Evolutionary conservation across 257 asterid species (phyloP), one percentile per base, ranked within the genome.

Genomic region (Penstemon eatonii): DNA sequence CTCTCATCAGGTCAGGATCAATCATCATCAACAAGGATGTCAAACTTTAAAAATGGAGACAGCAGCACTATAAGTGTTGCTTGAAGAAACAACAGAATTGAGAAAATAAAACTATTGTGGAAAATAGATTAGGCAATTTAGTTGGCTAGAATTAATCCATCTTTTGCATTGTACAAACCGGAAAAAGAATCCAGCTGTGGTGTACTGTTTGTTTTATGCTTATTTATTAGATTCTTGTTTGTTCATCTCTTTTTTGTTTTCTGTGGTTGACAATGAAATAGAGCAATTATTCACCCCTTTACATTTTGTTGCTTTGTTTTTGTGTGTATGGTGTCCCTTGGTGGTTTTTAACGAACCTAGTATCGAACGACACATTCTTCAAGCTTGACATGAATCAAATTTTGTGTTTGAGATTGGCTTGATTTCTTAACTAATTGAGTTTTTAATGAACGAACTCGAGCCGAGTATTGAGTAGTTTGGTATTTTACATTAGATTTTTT

Each of bases 1-100:
- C 79, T 92, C 45, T 84, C 94, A 15, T 79, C 80, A 2, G 88
- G 81, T 18, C 80, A 75, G 47, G 78, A 63, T 69, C 95, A 79
- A 70, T 55, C 90, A 56, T 70, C 84, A 10, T 62, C 66, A 15
- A 76, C 65, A 64, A 70, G 49, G 64, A 69, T 67, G 52, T 53
- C 84, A 50, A 70, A 80, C 62, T 79, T 82, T 74, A 77, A 57
- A 6, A 79, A 73, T 72, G 88, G 90, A 72, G 92, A 80, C 59
- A 78, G 78, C 59, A 78, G 78, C 75, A 59, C 61, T 36, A 76
- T 89, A 43, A 72, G 78, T 12, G 95, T 87, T 69, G 81, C 82
- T 57, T 85, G 81, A 89, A 63, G 44, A 53, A 25, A 61, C 33
- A 53, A 40, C 43, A 42, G 11, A 45, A 36, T 45, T 51, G 15